Conservation (phyloP, 768 basidiomycete genomes). For the Rhodotorula diobovata region DNA sequence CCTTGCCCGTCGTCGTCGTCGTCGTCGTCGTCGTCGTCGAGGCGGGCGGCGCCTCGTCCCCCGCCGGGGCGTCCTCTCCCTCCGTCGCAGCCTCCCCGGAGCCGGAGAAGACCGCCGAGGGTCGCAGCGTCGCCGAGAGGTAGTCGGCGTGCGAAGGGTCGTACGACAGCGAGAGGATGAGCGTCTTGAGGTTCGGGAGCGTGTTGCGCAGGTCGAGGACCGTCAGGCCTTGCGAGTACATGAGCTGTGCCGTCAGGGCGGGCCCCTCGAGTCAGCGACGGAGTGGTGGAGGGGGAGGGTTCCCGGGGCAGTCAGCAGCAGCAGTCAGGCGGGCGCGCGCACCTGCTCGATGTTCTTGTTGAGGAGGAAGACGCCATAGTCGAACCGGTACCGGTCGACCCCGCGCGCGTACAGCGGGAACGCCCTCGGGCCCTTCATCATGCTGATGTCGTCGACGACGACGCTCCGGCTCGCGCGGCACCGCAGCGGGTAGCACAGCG, state of each 20-base stretch:
- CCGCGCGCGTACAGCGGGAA: slow-evolving; percentile 93
- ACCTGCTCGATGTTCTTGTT: slow-evolving; percentile 98
- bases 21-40: background rate
- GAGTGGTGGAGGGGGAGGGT: slow-evolving; percentile 9
- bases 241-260: slow-evolving; percentile 26
- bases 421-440: slow-evolving; percentile 93
- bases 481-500: slow-evolving; percentile 80
- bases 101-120: background rate
- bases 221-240: slow-evolving; percentile 64
- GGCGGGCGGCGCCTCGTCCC: too few species aligned
- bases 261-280: background rate
- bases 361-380: slow-evolving; percentile 91
- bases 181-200: slow-evolving; percentile 89
- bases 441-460: slow-evolving; percentile 85
- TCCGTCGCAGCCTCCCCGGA: background rate
- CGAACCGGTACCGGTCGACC: slow-evolving; percentile 93
- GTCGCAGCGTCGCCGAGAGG: background rate
- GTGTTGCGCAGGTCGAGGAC: slow-evolving; percentile 93
- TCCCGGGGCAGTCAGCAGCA: too few species aligned
- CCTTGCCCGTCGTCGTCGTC: background rate
- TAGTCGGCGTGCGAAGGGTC: slow-evolving; percentile 43
- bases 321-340: slow-evolving; percentile 42
- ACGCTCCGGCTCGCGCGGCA: slow-evolving; percentile 84
- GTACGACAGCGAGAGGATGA: slow-evolving; percentile 66
- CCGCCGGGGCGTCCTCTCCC: background rate